Conservation (phyloP, 768 basidiomycete genomes). For the Suillus spraguei region DNA sequence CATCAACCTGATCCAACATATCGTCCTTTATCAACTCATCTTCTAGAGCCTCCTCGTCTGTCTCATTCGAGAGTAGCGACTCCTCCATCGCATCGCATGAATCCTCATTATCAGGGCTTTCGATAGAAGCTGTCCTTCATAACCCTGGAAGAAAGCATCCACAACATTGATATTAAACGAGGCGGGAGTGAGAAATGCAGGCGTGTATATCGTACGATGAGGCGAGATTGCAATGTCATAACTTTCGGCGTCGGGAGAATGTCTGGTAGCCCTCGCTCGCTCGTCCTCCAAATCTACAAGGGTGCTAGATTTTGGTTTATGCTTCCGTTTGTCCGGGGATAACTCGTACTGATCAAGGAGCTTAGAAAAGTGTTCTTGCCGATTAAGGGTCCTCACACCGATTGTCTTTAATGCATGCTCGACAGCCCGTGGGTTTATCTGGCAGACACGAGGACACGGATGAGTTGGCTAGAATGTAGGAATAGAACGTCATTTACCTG, state of each 20-base stretch:
- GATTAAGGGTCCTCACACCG: constrained; percentile 40
- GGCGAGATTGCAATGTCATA: constrained; percentile 16
- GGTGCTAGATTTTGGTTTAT: constrained; percentile 5
- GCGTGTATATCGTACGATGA: constrained; percentile 37
- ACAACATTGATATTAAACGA: constrained; percentile 17
- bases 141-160: constrained; percentile 22
- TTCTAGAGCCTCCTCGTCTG: constrained; percentile 40
- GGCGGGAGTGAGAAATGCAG: constrained; percentile 37
- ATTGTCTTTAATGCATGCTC: constrained; percentile 51
- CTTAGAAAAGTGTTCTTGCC: constrained; percentile 43
- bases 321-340: constrained; percentile 11
- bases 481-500: background rate
- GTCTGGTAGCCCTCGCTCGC: constrained; percentile 5
- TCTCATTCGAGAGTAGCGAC: constrained; percentile 31
- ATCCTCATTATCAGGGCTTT: constrained; percentile 21
- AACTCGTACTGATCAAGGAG: constrained; percentile 27
- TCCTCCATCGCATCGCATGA: constrained; percentile 24
- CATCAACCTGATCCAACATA: constrained; percentile 41
- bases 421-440: constrained; percentile 50
- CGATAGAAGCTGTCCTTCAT: constrained; percentile 24
- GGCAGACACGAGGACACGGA: constrained; percentile 7
- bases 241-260: constrained; percentile 12
- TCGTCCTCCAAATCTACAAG: constrained; percentile 21
- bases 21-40: constrained; percentile 47
- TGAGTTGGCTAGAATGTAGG: background rate